Conservation (phyloP, 495 filamentous ascomycete genomes). For the Penicillium mononematosum region DNA sequence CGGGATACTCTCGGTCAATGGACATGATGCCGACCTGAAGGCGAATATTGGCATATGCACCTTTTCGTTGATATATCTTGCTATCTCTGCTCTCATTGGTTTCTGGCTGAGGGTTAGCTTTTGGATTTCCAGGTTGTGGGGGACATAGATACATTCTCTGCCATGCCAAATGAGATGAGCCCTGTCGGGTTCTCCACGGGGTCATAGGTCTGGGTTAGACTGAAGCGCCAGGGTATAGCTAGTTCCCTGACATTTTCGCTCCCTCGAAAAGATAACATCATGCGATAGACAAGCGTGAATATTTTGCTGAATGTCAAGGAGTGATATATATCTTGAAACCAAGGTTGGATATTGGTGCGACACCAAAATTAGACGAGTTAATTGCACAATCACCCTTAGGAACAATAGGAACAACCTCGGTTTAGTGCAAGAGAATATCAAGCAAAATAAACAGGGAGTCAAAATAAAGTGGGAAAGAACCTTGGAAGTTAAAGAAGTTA, state of each 20-base stretch:
- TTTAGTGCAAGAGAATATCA: not conserved
- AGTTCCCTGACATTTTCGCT: slow-evolving; percentile 25
- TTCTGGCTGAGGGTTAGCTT: slow-evolving; percentile 15
- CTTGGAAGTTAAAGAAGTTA: not conserved
- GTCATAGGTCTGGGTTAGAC: slow-evolving; percentile 31
- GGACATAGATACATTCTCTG: slow-evolving; percentile 32
- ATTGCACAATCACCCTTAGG: too few species aligned
- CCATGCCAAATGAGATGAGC: slow-evolving; percentile 37
- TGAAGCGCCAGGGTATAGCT: slow-evolving; percentile 33
- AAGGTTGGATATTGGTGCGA: too few species aligned
- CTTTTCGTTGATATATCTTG: slow-evolving; percentile 36
- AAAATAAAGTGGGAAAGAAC: not conserved
- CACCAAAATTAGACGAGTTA: too few species aligned
- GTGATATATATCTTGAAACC: not conserved
- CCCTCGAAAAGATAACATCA: slow-evolving; percentile 36
- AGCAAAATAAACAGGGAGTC: not conserved
- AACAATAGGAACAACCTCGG: not conserved
- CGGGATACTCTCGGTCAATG: not conserved
- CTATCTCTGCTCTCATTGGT: slow-evolving; percentile 32
- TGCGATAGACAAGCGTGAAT: slow-evolving; percentile 1
- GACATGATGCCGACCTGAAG: not conserved
- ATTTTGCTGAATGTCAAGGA: not conserved
- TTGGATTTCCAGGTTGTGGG: not conserved
- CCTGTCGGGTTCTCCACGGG: slow-evolving; percentile 30
- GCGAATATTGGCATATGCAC: slow-evolving; percentile 9